A percentile compares a stretch with the other conserved stretches of the same genome.
Conservation (phyloP, 371 early-diverging fungal genomes). For the Blakeslea trispora region DNA sequence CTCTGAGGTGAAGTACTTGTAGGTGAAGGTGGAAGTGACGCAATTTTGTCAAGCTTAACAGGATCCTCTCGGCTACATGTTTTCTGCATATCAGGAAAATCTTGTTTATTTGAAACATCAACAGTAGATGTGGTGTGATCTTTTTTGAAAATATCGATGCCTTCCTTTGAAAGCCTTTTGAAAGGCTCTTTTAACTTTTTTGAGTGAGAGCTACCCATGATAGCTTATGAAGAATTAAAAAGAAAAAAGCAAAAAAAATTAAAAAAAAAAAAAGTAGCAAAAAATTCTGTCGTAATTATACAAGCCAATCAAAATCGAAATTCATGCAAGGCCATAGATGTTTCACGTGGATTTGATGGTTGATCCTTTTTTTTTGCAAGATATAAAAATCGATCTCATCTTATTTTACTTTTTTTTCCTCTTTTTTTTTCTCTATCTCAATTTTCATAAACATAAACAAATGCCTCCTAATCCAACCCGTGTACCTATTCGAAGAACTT, state of each 20-base stretch:
- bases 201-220: slow-evolving; percentile 12
- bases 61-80: background rate
- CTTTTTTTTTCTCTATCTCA: slow-evolving; percentile 2
- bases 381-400: background rate
- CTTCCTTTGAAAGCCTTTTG: background rate
- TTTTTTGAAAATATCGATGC: background rate
- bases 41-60: background rate
- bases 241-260: background rate
- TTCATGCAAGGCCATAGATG: slow-evolving; percentile 22
- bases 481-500: slow-evolving; percentile 31
- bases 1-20: background rate
- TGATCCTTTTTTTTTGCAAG: background rate
- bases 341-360: slow-evolving; percentile 3
- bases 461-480: slow-evolving; percentile 40
- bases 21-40: slow-evolving; percentile 10
- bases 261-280: background rate
- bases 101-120: background rate
- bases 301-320: slow-evolving; percentile 9
- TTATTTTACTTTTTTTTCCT: slow-evolving; percentile 9
- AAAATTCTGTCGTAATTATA: background rate
- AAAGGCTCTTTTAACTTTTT: background rate
- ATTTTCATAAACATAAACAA: no score
- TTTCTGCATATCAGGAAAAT: no score
- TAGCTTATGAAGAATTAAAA: background rate
- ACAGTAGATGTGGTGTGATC: background rate